Evolutionary conservation across 345 rosid genomes (phyloP).

Genomic region (Citrus sinensis): DVS_A1.0 CM039167.1:7468501-7469000

Average conservation of each 20-base stretch:
- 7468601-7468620: neutral
- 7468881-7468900: neutral
- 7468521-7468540: no score
- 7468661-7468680: constrained; percentile 91
- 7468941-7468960: constrained; percentile 87
- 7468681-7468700: constrained; percentile 85
- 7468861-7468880: neutral
- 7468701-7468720: constrained; percentile 75
- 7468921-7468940: constrained; percentile 94
- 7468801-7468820: constrained; percentile 14
- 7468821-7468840: neutral
- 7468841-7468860: neutral
- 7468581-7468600: no score
- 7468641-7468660: constrained; percentile 78
- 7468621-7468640: constrained; percentile 86
- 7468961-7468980: constrained; percentile 79
- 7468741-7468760: constrained; percentile 5
- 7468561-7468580: no score
- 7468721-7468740: constrained; percentile 70
- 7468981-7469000: constrained; percentile 82
- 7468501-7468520: no score
- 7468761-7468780: neutral
- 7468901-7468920: constrained; percentile 15
- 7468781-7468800: constrained; percentile 10
- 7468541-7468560: no score